A percentile compares a stretch with the other conserved stretches of the same genome.
phyloP scores from a whole-genome alignment of 169 alveolate species.

The Sarcocystis neurona region DNA sequence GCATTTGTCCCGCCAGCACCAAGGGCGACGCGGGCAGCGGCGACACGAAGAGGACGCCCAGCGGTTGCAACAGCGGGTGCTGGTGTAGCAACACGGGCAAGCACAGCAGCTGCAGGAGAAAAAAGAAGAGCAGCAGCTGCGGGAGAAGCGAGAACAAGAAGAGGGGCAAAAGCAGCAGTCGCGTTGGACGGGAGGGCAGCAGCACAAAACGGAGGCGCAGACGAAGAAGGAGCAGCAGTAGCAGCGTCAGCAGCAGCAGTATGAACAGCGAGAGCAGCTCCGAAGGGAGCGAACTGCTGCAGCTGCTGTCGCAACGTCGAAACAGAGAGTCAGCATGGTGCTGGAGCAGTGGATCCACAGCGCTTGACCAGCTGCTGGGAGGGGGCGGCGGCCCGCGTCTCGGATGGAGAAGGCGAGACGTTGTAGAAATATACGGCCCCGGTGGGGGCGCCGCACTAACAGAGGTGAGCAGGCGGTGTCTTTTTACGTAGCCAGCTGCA shows the following conservation, averaged over 20 bases:
- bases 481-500: background rate
- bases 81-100: too few relatives aligned
- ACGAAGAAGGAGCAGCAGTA: background rate
- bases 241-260: background rate
- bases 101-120: too few relatives aligned
- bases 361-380: constrained; percentile 2
- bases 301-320: too few relatives aligned
- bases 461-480: background rate
- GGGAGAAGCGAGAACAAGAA: background rate
- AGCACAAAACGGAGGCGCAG: background rate
- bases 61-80: too few relatives aligned
- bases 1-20: too few relatives aligned
- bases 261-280: background rate
- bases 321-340: too few relatives aligned
- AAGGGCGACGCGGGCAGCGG: background rate
- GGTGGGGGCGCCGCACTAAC: constrained; percentile 24
- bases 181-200: background rate
- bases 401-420: background rate
- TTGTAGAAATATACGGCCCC: background rate
- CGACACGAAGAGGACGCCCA: background rate
- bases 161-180: background rate
- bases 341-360: background rate
- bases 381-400: too few relatives aligned
- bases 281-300: too few relatives aligned
- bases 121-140: background rate